Evolutionary conservation across 768 basidiomycete genomes (phyloP).

Genomic region (Leucosporidium creatinivorum): DNA sequence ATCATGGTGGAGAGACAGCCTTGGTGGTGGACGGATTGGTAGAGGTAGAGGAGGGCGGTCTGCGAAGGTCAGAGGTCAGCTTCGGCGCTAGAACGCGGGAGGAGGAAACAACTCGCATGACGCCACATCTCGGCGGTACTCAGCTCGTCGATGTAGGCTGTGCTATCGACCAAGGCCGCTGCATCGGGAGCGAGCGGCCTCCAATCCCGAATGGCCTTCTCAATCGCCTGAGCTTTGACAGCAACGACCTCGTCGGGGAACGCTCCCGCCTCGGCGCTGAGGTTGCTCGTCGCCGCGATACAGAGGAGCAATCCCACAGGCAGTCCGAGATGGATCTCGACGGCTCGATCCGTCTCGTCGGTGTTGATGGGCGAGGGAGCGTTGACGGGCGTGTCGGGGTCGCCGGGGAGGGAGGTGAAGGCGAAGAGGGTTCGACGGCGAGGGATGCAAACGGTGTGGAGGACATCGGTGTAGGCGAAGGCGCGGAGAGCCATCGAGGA

Average conservation of each 20-base stretch:
- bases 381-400: neutral
- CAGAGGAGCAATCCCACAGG: slow-evolving; percentile 26
- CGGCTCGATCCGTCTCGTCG: neutral
- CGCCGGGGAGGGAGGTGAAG: slow-evolving; percentile 20
- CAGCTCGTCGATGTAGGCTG: slow-evolving; percentile 16
- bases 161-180: slow-evolving; percentile 10
- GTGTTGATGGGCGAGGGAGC: slow-evolving; percentile 3
- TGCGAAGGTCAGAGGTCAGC: slow-evolving; percentile 19
- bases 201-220: slow-evolving; percentile 23
- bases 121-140: slow-evolving; percentile 27
- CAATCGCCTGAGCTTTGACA: slow-evolving; percentile 23
- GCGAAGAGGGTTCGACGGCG: slow-evolving; percentile 21
- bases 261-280: slow-evolving; percentile 18
- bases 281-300: slow-evolving; percentile 22
- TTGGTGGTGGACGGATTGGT: slow-evolving; percentile 19
- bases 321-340: slow-evolving; percentile 21
- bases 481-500: neutral
- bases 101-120: slow-evolving; percentile 2
- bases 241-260: slow-evolving; percentile 19
- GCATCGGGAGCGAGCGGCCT: slow-evolving; percentile 8
- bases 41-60: slow-evolving; percentile 25
- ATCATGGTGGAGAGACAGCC: slow-evolving; percentile 11
- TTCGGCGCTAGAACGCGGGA: neutral
- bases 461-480: slow-evolving; percentile 24
- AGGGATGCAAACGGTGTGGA: slow-evolving; percentile 21